These are phyloP conservation scores for Penicillium cosmopolitanum DNA, from an alignment of 495 filamentous ascomycete genomes.

Conservation along the genomic window DNA sequence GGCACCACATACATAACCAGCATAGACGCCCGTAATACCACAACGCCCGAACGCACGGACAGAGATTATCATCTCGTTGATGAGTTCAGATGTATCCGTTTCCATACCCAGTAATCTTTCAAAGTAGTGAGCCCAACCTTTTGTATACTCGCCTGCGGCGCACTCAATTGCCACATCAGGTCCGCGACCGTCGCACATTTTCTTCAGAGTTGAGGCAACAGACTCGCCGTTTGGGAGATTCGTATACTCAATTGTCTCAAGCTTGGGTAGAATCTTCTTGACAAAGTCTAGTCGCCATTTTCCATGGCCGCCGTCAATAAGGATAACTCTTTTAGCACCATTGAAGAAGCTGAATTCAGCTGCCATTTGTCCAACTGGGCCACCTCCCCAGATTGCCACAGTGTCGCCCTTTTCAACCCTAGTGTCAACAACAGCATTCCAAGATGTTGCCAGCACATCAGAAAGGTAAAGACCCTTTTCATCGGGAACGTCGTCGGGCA, in stretches of 20 bases:
- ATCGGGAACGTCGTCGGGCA: conserved; percentile 81
- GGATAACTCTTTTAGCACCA: conserved; percentile 75
- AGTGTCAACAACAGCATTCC: conserved; percentile 82
- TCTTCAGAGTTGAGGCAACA: conserved; percentile 72
- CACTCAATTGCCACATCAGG: conserved; percentile 84
- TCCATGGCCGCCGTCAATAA: conserved; percentile 71
- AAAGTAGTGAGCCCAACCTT: conserved; percentile 81
- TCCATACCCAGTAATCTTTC: conserved; percentile 75
- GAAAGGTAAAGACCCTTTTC: conserved; percentile 85
- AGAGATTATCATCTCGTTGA: conserved; percentile 86
- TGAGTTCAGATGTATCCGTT: conserved; percentile 82
- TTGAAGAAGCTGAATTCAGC: conserved; percentile 72
- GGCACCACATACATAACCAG: conserved; percentile 68
- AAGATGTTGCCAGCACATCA: conserved; percentile 78
- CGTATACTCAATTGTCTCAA: conserved; percentile 63
- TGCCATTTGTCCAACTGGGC: conserved; percentile 80
- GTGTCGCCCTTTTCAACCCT: conserved; percentile 59
- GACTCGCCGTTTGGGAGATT: conserved; percentile 56
- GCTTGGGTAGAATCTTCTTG: conserved; percentile 62
- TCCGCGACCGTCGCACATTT: conserved; percentile 64
- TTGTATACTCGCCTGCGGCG: conserved; percentile 82
- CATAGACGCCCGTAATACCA: conserved; percentile 82
- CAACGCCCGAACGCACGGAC: conserved; percentile 75
- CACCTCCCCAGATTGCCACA: conserved; percentile 63
- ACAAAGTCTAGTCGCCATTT: conserved; percentile 70